phyloP scores from a whole-genome alignment of 2,329 filamentous ascomycete species.

The Dactylonectria estremocensis region DNA sequence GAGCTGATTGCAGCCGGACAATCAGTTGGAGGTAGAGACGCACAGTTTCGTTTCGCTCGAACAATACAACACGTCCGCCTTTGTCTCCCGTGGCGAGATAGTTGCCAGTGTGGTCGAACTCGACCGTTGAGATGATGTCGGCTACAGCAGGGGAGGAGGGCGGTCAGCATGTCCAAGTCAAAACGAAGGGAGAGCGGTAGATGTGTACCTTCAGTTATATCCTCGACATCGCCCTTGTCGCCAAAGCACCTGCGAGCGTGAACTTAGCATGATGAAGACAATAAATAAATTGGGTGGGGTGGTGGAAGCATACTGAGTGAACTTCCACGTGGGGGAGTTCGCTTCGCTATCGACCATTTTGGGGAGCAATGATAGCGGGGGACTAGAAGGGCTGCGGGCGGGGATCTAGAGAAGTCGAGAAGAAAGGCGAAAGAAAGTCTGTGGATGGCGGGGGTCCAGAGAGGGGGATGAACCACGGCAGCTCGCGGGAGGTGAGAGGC shows the following conservation, averaged over 20 bases:
- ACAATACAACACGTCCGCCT: slow-evolving; percentile 86
- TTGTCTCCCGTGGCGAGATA: slow-evolving; percentile 94
- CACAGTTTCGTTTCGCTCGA: slow-evolving; percentile 96
- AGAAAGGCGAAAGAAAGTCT: slow-evolving; percentile 35
- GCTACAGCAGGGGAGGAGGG: slow-evolving; percentile 64
- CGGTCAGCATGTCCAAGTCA: slow-evolving; percentile 40
- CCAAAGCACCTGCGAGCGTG: slow-evolving; percentile 86
- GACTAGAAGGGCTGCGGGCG: slow-evolving; percentile 41
- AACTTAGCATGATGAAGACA: slow-evolving; percentile 35
- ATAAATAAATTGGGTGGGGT: slow-evolving; percentile 5
- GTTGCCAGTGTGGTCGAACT: slow-evolving; percentile 92
- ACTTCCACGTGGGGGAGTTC: slow-evolving; percentile 98
- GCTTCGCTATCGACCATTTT: slow-evolving; percentile 98
- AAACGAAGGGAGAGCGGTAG: slow-evolving; percentile 29
- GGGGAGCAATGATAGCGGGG: slow-evolving; percentile 55
- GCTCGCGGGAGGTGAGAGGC: slow-evolving; percentile 31
- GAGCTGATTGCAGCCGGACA: background rate
- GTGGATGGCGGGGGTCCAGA: slow-evolving; percentile 41
- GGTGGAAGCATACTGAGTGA: slow-evolving; percentile 87
- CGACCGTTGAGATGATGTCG: slow-evolving; percentile 92
- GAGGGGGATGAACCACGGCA: slow-evolving; percentile 35
- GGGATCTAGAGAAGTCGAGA: slow-evolving; percentile 43
- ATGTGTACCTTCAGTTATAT: slow-evolving; percentile 91
- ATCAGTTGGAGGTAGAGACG: slow-evolving; percentile 50
- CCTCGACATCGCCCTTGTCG: slow-evolving; percentile 99